Percentiles rank a stretch among this genome's conserved stretches.
These are phyloP conservation scores for Cerrena zonata DNA, from an alignment of 1,284 basidiomycete species.

Conservation along the genomic window DNA sequence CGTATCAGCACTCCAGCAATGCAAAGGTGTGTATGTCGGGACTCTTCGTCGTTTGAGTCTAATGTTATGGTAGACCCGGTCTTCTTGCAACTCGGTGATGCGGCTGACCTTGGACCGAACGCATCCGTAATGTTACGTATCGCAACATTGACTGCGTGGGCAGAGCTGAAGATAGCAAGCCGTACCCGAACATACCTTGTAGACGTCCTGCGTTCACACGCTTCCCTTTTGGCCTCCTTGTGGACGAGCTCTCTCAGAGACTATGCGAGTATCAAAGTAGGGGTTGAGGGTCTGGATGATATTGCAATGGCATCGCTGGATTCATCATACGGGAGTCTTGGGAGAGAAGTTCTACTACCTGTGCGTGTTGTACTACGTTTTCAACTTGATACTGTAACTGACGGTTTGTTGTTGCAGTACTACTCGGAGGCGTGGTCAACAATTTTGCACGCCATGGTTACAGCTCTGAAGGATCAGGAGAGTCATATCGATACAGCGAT, in stretches of 20 bases:
- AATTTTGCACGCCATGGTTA: conserved; percentile 84
- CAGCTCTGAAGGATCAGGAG: conserved; percentile 70
- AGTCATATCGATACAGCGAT: conserved; percentile 72
- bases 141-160: conserved; percentile 93
- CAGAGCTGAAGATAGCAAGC: conserved; percentile 82
- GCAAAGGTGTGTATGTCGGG: conserved; percentile 51
- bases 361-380: conserved; percentile 40
- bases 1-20: conserved; percentile 84
- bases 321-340: conserved; percentile 79
- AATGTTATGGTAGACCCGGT: conserved; percentile 55
- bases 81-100: conserved; percentile 82
- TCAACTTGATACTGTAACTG: conserved; percentile 5
- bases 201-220: conserved; percentile 81
- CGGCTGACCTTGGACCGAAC: conserved; percentile 84
- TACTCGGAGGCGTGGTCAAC: conserved; percentile 80
- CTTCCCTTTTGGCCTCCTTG: conserved; percentile 67
- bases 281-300: conserved; percentile 76
- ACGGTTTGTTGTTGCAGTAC: conserved; percentile 53
- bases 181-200: conserved; percentile 71
- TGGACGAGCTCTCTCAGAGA: conserved; percentile 90
- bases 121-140: conserved; percentile 93
- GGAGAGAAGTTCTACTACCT: conserved; percentile 84
- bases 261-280: conserved; percentile 85
- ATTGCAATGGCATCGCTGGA: conserved; percentile 68
- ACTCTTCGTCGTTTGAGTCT: neutral